Base-by-base conservation (phyloP, 257 asterid species). In the Solanum chilense region DNA sequence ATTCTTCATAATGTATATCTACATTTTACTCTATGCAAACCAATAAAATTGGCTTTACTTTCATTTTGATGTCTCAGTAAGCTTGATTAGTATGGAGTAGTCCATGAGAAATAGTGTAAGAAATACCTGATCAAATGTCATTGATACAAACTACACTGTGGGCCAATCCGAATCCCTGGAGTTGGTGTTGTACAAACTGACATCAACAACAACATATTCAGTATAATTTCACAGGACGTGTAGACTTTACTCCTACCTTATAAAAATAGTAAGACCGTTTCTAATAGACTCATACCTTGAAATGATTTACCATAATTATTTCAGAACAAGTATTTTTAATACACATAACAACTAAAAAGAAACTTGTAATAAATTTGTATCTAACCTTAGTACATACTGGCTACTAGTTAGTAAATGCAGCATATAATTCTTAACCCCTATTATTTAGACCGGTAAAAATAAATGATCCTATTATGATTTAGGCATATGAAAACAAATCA, bases 1-100 rank as follows among this genome's bases (percentile, higher is more conserved):
- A 81, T 31, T 49, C 44, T 31, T 29, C 49, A 31, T 81, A 29
- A 81, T 81, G 29, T 31, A 27, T 31, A 81, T 81, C 33, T 13
- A 25, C 18, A 23, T 66, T 68, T 6, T 31, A 81, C 69, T 81
- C 69, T 29, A 31, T 29, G 69, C 69, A 49, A 5, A 81, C 44
- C 85, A 81, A 81, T 49, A 49, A 81, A 81, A 49, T 29, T 47
- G 69, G 69, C 45, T 81, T 81, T 69, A 81, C 66, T 81, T 49
- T 31, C 69, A 81, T 29, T 49, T 80, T 18, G 45, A 0, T 47
- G 44, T 81, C 85, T 18, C 15, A 81, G 20, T 81, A 47, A 9
- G 29, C 27, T 42, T 20, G 69, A 31, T 49, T 29, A 16, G 42
- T 80, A 10, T 45, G 27, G 27, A 78, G 20, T 45, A 78, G 20